Evolutionary conservation across 1,284 basidiomycete species (phyloP).

Genomic region (Malassezia equina): DNA sequence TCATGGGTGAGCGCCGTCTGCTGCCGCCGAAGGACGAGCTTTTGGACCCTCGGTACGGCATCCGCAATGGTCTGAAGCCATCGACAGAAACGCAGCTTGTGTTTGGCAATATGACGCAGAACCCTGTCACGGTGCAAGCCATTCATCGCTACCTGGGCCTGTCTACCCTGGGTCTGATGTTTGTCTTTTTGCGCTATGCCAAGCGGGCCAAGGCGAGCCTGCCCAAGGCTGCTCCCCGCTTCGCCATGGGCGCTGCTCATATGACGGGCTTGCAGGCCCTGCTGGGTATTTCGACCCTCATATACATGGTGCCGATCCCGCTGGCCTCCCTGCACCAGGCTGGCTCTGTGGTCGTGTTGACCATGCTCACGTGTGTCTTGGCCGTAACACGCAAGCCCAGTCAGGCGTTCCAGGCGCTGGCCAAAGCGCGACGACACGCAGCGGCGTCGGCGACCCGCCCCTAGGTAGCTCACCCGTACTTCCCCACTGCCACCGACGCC

Average conservation of each 20-base stretch:
- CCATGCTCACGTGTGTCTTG: constrained; percentile 68
- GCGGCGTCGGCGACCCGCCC: not conserved
- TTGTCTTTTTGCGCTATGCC: constrained; percentile 5
- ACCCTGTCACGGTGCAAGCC: constrained; percentile 94
- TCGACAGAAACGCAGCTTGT: constrained; percentile 16
- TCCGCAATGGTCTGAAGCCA: constrained; percentile 55
- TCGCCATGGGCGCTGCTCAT: constrained; percentile 13
- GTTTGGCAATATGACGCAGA: constrained; percentile 91
- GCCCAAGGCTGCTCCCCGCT: constrained; percentile 4
- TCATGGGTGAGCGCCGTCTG: constrained; percentile 75
- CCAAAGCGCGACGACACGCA: constrained; percentile 1
- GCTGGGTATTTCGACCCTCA: constrained; percentile 78
- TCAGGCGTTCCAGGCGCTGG: constrained; percentile 52
- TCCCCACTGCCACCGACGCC: too few species aligned
- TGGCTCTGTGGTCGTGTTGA: constrained; percentile 77
- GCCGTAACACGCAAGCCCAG: constrained; percentile 65
- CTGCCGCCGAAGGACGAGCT: constrained; percentile 75
- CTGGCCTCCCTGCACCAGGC: constrained; percentile 90
- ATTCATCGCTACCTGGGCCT: constrained; percentile 78
- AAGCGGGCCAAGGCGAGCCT: not conserved
- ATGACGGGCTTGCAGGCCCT: constrained; percentile 57
- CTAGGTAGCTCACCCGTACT: not conserved
- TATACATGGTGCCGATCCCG: constrained; percentile 86
- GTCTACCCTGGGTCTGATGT: constrained; percentile 20
- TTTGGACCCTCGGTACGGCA: constrained; percentile 52